Evolutionary conservation across 2,329 filamentous ascomycete species (phyloP).

Genomic region (Mycocentrospora acerina): DNA sequence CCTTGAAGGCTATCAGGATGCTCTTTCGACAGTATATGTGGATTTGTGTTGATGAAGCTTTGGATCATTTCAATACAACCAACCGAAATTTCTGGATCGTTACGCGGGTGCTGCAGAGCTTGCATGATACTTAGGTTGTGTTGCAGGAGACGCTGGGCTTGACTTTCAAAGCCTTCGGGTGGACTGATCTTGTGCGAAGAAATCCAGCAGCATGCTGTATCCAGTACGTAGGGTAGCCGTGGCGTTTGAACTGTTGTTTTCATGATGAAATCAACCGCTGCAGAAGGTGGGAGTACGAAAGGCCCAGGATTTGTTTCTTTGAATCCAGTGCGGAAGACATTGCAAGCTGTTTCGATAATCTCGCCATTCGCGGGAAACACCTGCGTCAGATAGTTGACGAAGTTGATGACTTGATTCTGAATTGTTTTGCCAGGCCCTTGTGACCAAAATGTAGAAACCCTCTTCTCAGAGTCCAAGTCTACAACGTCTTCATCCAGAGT

Average conservation of each 20-base stretch:
- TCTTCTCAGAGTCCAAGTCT: slow-evolving; percentile 61
- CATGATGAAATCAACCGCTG: slow-evolving; percentile 67
- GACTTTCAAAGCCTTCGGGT: slow-evolving; percentile 24
- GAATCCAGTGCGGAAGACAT: slow-evolving; percentile 72
- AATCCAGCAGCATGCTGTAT: slow-evolving; percentile 68
- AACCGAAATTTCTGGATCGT: slow-evolving; percentile 71
- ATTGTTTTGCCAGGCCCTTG: slow-evolving; percentile 51
- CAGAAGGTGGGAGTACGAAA: slow-evolving; percentile 70
- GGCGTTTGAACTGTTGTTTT: slow-evolving; percentile 62
- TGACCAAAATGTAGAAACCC: slow-evolving; percentile 51
- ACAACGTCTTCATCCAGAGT: slow-evolving; percentile 66
- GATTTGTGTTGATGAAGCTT: slow-evolving; percentile 62
- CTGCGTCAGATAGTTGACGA: slow-evolving; percentile 53
- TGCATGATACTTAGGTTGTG: slow-evolving; percentile 66
- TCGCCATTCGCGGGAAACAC: slow-evolving; percentile 64
- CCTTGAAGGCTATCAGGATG: slow-evolving; percentile 60
- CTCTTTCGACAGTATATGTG: slow-evolving; percentile 63
- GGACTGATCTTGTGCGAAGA: slow-evolving; percentile 50
- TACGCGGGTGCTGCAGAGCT: slow-evolving; percentile 61
- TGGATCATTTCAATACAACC: slow-evolving; percentile 72
- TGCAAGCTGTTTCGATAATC: slow-evolving; percentile 70
- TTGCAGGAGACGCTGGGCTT: slow-evolving; percentile 47
- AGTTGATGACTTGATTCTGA: slow-evolving; percentile 54
- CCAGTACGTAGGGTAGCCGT: slow-evolving; percentile 67
- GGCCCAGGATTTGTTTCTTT: slow-evolving; percentile 72